Evolutionary conservation across 305 asterid species (phyloP), one percentile per base, ranked within the genome.

Genomic region (Rubia tinctorum): DNA sequence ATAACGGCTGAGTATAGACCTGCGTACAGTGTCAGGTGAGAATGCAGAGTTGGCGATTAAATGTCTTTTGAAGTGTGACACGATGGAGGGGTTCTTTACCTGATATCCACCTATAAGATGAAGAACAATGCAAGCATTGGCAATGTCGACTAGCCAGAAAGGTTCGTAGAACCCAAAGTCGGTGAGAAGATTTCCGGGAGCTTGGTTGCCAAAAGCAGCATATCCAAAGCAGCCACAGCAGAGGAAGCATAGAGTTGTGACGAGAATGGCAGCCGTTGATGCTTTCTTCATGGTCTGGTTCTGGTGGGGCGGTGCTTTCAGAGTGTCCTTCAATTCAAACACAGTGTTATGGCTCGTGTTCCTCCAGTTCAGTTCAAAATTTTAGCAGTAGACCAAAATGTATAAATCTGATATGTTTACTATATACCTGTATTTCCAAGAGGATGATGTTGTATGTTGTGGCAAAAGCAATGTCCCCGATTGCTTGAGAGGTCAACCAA

Each of bases 401-500:
- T 53, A 6, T 55, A 20, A 74, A 18, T 22, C 22, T 11, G 34
- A 71, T 39, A 27, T n/a, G 18, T 2, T 34, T 34, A 2, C 37
- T 34, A 4, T 34, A 34, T 34, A 34, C 95, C 92, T 89, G 92
- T 63, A 90, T 88, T 81, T 90, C 96, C 70, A 90, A 82, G 63
- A 90, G 90, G 72, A 90, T 84, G 47, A 84, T 66, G 18, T 90
- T 85, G 81, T 83, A 90, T 25, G 90, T 82, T 69, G 86, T 88
- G 53, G 97, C 93, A 86, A 91, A 89, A 65, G 97, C 93, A 53
- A 91, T 84, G 39, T 85, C 93, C 51, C 97, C 93, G 61, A 91
- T 86, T 71, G 97, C 90, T 80, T 87, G 90, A 68, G 87, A 84
- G 71, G 83, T 82, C 80, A 80, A 78, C 96, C 97, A 89, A 10